Percentiles rank a stretch among this genome's conserved stretches.
phyloP scores from a whole-genome alignment of 768 basidiomycete species.

The Hortiboletus flavorubellus region DNA sequence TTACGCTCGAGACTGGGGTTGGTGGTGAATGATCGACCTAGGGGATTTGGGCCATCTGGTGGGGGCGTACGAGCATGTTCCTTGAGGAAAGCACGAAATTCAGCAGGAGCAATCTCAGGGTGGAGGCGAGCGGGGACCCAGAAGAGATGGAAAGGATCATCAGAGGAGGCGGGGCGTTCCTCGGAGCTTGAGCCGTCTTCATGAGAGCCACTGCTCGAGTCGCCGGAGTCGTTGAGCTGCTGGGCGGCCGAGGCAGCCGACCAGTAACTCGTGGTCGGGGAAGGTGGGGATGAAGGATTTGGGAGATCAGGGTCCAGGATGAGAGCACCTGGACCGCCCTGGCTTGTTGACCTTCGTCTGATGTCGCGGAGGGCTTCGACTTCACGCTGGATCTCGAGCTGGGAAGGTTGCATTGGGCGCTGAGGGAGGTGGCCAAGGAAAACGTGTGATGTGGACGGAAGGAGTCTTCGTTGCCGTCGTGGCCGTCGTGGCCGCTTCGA shows the following conservation, averaged over 20 bases:
- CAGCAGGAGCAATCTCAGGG: constrained; percentile 95
- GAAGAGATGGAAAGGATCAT: constrained; percentile 90
- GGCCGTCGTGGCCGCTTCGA: constrained; percentile 7
- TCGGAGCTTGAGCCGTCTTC: constrained; percentile 39
- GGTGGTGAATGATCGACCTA: constrained; percentile 39
- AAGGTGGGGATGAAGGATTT: constrained; percentile 57
- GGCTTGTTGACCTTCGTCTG: constrained; percentile 73
- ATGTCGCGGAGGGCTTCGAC: constrained; percentile 84
- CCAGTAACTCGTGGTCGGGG: constrained; percentile 56
- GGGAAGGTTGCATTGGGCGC: constrained; percentile 63
- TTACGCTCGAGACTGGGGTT: constrained; percentile 67
- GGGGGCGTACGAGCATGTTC: constrained; percentile 75
- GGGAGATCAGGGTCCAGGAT: constrained; percentile 92
- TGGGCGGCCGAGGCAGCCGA: constrained; percentile 33
- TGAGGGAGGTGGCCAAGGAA: constrained; percentile 2
- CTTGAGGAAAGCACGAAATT: constrained; percentile 93
- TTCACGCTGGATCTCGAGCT: constrained; percentile 83
- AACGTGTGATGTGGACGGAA: constrained; percentile 13
- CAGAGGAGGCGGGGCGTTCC: constrained; percentile 35
- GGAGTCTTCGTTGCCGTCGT: constrained; percentile 6
- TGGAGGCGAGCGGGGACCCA: constrained; percentile 98
- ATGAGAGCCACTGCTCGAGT: constrained; percentile 41
- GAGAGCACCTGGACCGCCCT: constrained; percentile 73
- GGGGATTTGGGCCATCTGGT: constrained; percentile 42
- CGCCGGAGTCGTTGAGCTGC: constrained; percentile 39